A percentile compares a stretch with the other conserved stretches of the same genome.
Conservation (phyloP, 257 asterid genomes). For the Fraxinus anomala region DNA sequence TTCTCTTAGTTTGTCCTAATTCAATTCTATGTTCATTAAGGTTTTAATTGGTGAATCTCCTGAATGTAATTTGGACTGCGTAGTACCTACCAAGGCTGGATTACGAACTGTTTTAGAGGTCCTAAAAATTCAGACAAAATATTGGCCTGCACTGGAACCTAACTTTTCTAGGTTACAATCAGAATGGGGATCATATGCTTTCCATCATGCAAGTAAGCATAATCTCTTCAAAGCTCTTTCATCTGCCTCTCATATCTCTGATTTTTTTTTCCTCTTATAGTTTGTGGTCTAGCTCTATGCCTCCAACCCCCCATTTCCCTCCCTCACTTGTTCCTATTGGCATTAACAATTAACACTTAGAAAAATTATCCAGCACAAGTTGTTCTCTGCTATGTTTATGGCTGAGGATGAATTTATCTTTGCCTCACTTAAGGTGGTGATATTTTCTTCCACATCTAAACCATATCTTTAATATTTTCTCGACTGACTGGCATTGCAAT, state of each 20-base stretch:
- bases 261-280: slow-evolving; percentile 3
- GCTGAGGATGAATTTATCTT: not conserved
- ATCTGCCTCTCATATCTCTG: not conserved
- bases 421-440: no score
- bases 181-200: slow-evolving; percentile 54
- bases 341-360: no score
- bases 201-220: slow-evolving; percentile 61
- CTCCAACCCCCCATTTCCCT: no score
- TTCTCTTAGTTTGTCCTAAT: slow-evolving; percentile 29
- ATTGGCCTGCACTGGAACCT: slow-evolving; percentile 69
- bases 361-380: not conserved
- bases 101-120: slow-evolving; percentile 72
- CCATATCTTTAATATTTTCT: not conserved
- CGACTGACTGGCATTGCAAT: not conserved
- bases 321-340: no score
- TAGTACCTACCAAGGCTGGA: slow-evolving; percentile 71
- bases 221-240: no score
- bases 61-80: slow-evolving; percentile 37
- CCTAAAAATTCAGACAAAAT: slow-evolving; percentile 62
- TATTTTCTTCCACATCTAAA: no score
- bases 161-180: slow-evolving; percentile 49
- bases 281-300: not conserved
- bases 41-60: slow-evolving; percentile 83
- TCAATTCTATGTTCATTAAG: slow-evolving; percentile 47
- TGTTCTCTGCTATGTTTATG: not conserved